Base-by-base conservation (phyloP, 2,329 filamentous ascomycete species). In the Ilyonectria robusta region DNA sequence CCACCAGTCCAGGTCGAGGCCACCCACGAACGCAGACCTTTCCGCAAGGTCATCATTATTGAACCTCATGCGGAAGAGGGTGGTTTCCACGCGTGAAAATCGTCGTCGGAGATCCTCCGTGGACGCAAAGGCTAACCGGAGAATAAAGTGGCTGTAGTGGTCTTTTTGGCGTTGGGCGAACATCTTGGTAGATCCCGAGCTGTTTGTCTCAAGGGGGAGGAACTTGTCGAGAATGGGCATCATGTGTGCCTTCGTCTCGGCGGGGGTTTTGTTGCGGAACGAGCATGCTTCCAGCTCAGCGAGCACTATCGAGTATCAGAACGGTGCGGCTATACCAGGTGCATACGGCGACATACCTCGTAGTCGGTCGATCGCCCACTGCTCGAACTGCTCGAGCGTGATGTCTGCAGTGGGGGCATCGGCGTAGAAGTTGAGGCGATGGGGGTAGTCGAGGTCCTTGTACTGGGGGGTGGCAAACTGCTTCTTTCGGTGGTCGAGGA, bases 81-180 rank as follows among this genome's bases (percentile, higher is more conserved):
- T 93, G 0, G 93, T 93, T 82, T 99, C 96, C 4, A 97, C 90
- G 40, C 95, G 90, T 4, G 91, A 88, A 77, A 98, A 99, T 26
- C 96, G 91, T 70, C 93, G 88, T 47, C 96, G 91, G 42, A 98
- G 85, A 76, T 99, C 96, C 78, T 97, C 94, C 0, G 95, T 98
- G 2, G 92, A 91, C 1, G 95, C 91, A 77, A 99, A 99, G 1
- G 96, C 96, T 48, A 99, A 89, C 0, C 96, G 91, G 6, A 99
- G 88, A 68, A 98, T 99, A 79, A 98, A 99, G 81, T 99, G 96
- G 62, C 93, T 96, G 82, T 98, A 99, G 82, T 99, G 96, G 75
- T 99, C 96, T 79, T 96, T 97, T 80, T 95, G 93, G 31, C 95
- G 88, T 82, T 99, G 94, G 37, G 89, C 82, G 26, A 88, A 86